phyloP scores from a whole-genome alignment of 495 filamentous ascomycete genomes.

The Penicillium malachiteum region DNA sequence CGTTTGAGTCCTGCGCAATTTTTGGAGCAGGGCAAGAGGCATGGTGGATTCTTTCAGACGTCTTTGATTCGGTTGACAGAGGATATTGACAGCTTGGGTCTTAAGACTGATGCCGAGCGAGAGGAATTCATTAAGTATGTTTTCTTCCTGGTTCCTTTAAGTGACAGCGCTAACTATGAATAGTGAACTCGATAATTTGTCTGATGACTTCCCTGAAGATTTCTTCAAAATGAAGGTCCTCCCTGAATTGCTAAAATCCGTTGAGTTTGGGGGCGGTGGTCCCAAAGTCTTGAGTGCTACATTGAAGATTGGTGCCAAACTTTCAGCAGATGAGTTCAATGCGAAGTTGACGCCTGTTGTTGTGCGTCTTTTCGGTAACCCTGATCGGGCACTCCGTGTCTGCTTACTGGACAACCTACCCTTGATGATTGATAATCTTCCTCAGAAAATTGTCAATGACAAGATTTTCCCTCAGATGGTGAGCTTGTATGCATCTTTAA shows the following conservation, averaged over 20 bases:
- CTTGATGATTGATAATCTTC: slow-evolving; percentile 84
- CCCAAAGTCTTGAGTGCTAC: slow-evolving; percentile 86
- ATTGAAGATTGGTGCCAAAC: slow-evolving; percentile 83
- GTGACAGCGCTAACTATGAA: background rate
- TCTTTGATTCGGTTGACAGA: slow-evolving; percentile 88
- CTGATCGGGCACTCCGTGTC: slow-evolving; percentile 88
- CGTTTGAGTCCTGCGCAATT: slow-evolving; percentile 82
- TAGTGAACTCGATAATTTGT: slow-evolving; percentile 80
- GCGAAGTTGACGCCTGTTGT: slow-evolving; percentile 79
- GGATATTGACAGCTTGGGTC: slow-evolving; percentile 84
- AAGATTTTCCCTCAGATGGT: slow-evolving; percentile 96
- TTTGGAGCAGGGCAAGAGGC: slow-evolving; percentile 81
- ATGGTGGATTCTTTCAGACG: slow-evolving; percentile 86
- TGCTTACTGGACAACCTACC: slow-evolving; percentile 88
- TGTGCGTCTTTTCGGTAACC: slow-evolving; percentile 83
- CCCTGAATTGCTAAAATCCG: slow-evolving; percentile 92
- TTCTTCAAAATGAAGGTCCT: slow-evolving; percentile 97
- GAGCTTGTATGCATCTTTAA: slow-evolving; percentile 7
- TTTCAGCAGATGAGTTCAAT: slow-evolving; percentile 89
- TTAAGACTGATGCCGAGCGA: slow-evolving; percentile 80
- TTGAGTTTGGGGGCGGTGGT: slow-evolving; percentile 95
- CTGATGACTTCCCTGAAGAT: slow-evolving; percentile 93
- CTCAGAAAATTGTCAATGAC: slow-evolving; percentile 89
- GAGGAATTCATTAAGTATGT: slow-evolving; percentile 81
- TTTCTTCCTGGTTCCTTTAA: background rate